phyloP scores from a whole-genome alignment of 2,329 filamentous ascomycete genomes.

The Stylonectria norvegica region DNA sequence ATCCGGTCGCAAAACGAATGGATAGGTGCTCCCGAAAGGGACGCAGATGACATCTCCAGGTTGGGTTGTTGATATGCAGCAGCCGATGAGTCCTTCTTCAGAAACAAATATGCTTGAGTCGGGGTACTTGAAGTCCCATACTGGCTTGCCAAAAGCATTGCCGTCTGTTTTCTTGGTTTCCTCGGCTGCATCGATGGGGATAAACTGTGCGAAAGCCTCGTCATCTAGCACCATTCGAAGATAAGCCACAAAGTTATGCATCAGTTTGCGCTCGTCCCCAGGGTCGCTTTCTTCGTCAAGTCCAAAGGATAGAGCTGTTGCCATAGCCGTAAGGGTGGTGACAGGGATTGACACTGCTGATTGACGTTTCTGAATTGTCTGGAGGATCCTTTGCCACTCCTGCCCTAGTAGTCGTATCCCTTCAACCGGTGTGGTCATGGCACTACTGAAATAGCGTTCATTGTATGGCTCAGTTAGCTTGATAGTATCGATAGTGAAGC shows the following conservation, averaged over 20 bases:
- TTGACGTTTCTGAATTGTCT: background rate
- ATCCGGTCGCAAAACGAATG: conserved; percentile 2
- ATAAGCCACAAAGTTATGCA: conserved; percentile 8
- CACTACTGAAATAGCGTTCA: conserved; percentile 4
- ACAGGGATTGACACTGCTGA: background rate
- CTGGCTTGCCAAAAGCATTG: conserved; percentile 7
- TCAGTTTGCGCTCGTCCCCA: background rate
- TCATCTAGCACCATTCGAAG: conserved; percentile 2
- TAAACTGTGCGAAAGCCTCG: conserved; percentile 1
- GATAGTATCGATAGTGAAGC: conserved; percentile 2
- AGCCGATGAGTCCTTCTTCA: conserved; percentile 4
- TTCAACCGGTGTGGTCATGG: conserved; percentile 1
- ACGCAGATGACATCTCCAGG: conserved; percentile 4
- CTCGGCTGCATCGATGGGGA: background rate
- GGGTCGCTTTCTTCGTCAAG: conserved; percentile 4
- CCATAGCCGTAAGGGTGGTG: conserved; percentile 1
- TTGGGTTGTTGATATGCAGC: conserved; percentile 4
- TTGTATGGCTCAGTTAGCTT: conserved; percentile 1
- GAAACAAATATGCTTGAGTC: conserved; percentile 5
- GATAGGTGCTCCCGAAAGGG: conserved; percentile 7
- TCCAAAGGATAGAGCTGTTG: conserved; percentile 4
- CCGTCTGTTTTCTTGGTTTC: conserved; percentile 1
- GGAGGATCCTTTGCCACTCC: conserved; percentile 2
- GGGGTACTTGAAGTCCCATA: conserved; percentile 10
- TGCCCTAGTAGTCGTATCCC: background rate